Conservation (phyloP, 495 filamentous ascomycete species). For the Cercophora newfieldiana region DNA sequence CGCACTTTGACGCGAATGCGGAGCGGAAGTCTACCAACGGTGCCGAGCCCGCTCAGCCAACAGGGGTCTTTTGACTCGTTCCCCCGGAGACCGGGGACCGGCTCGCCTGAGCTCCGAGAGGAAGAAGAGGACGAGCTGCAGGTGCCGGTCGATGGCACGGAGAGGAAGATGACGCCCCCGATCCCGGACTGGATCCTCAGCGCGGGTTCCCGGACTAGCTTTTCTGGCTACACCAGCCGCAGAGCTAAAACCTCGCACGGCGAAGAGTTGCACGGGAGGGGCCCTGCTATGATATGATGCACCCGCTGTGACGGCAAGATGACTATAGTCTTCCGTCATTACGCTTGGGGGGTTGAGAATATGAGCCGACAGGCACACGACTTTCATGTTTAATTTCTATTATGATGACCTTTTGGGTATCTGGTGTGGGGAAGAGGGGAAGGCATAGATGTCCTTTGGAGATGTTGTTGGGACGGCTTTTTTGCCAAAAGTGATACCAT, state of each 20-base stretch:
- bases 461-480: not conserved
- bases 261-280: conserved; percentile 8
- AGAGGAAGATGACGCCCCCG: conserved; percentile 55
- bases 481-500: conserved; percentile 22
- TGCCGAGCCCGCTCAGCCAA: conserved; percentile 53
- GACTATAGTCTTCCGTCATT: conserved; percentile 8
- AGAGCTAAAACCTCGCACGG: conserved; percentile 17
- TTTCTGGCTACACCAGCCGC: conserved; percentile 38
- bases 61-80: conserved; percentile 53
- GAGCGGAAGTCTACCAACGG: conserved; percentile 61
- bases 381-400: conserved; percentile 15
- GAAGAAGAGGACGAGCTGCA: conserved; percentile 26
- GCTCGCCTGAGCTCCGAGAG: conserved; percentile 33
- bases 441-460: not conserved
- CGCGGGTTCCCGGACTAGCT: conserved; percentile 47
- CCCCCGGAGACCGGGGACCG: conserved; percentile 27
- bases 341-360: conserved; percentile 11
- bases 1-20: conserved; percentile 64
- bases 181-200: conserved; percentile 60
- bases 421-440: not conserved
- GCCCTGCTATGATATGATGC: not conserved
- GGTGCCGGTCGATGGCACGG: conserved; percentile 16
- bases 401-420: conserved; percentile 9
- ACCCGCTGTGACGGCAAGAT: not conserved
- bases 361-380: conserved; percentile 13